Conservation (phyloP, 139 green algal genomes). For the Chlorella sp. region DNA sequence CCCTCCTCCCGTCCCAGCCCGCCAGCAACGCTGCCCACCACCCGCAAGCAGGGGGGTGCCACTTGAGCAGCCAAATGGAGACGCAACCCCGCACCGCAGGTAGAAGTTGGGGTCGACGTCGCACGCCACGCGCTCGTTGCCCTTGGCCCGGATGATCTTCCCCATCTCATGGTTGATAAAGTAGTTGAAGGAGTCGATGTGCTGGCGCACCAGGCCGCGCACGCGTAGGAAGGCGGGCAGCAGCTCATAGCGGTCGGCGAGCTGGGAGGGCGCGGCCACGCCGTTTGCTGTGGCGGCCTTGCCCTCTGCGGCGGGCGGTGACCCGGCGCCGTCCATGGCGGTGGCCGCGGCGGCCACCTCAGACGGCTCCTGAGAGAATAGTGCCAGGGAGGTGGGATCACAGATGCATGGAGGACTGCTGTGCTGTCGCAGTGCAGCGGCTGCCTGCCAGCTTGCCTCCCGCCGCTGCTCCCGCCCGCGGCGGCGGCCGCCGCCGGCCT, state of each 20-base stretch:
- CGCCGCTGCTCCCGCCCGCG: too few relatives aligned
- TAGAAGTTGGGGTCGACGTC: conserved; percentile 98
- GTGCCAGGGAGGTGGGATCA: too few relatives aligned
- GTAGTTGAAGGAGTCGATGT: conserved; percentile 96
- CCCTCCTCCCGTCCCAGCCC: background rate
- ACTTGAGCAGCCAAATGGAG: background rate
- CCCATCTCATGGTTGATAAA: conserved; percentile 96
- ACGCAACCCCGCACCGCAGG: conserved; percentile 85
- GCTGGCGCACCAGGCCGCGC: conserved; percentile 87
- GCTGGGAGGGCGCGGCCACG: background rate
- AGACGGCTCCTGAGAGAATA: too few relatives aligned
- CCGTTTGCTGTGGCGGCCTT: background rate
- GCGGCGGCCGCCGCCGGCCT: too few relatives aligned
- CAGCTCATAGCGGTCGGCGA: conserved; percentile 78
- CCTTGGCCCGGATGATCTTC: conserved; percentile 96
- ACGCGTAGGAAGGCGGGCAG: conserved; percentile 93
- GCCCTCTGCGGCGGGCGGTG: conserved; percentile 3
- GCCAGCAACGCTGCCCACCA: background rate
- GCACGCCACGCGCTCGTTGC: conserved; percentile 93
- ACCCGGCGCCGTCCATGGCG: too few relatives aligned
- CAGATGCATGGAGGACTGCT: too few relatives aligned
- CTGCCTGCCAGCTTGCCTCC: too few relatives aligned
- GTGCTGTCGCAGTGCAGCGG: too few relatives aligned
- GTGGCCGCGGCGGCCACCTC: too few relatives aligned
- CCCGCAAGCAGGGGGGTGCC: background rate